These are phyloP conservation scores for Aspergillus eucalypticola DNA, from an alignment of 2,329 filamentous ascomycete genomes.

Conservation along the genomic window DNA sequence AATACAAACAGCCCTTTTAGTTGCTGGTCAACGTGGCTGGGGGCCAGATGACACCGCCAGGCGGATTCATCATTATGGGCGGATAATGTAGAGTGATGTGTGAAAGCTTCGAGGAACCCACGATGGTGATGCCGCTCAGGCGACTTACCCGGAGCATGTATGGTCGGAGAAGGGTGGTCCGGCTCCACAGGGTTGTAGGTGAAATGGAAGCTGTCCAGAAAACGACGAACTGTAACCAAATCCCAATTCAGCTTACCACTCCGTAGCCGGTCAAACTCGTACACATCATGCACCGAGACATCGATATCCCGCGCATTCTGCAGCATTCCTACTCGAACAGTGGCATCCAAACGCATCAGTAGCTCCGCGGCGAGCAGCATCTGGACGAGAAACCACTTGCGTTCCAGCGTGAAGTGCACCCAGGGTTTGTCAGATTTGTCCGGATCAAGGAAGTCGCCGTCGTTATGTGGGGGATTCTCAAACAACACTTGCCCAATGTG, in stretches of 20 bases:
- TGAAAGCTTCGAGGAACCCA: conserved; percentile 28
- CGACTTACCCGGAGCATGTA: neutral
- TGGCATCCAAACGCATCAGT: conserved; percentile 55
- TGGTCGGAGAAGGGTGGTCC: conserved; percentile 1
- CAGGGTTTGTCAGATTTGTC: conserved; percentile 24
- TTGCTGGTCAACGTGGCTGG: conserved; percentile 43
- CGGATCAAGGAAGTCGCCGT: conserved; percentile 34
- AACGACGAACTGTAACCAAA: conserved; percentile 54
- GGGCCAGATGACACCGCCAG: conserved; percentile 40
- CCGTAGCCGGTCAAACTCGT: conserved; percentile 48
- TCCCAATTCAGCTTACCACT: conserved; percentile 59
- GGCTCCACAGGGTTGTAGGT: conserved; percentile 22
- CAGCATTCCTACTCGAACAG: conserved; percentile 44
- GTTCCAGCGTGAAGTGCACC: conserved; percentile 39
- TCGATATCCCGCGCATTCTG: conserved; percentile 40
- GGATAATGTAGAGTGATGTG: conserved; percentile 20
- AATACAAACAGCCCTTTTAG: conserved; percentile 54
- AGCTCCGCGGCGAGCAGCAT: conserved; percentile 57
- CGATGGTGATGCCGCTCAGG: conserved; percentile 22
- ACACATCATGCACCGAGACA: conserved; percentile 47
- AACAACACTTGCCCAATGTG: conserved; percentile 49
- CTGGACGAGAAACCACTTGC: conserved; percentile 57
- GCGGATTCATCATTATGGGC: conserved; percentile 25
- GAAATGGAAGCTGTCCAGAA: conserved; percentile 54
- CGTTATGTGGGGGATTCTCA: conserved; percentile 39